Evolutionary conservation across 768 basidiomycete genomes (phyloP).

Genomic region (Peribolospora kevripleyi): DNA sequence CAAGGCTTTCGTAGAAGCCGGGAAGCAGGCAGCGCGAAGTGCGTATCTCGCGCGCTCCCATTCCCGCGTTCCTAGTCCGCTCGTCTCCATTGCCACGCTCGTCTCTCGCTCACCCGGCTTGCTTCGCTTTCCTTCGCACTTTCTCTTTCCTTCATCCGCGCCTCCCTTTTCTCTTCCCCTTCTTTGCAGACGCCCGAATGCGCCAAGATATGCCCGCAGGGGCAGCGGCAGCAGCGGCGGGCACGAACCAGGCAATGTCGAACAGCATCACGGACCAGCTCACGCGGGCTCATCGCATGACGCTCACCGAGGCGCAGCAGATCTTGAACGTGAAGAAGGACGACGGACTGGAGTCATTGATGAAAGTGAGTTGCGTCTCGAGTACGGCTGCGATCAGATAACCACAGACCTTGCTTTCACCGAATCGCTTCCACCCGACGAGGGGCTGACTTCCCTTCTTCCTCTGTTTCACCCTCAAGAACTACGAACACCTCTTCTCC

Average conservation of each 20-base stretch:
- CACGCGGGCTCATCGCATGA: conserved; percentile 71
- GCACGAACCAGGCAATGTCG: conserved; percentile 26
- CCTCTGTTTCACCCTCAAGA: conserved; percentile 25
- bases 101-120: neutral
- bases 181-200: conserved; percentile 48
- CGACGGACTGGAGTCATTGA: conserved; percentile 20
- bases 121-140: neutral
- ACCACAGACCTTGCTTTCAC: too few species aligned
- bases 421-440: too few species aligned
- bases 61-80: neutral
- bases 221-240: conserved; percentile 45
- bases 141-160: neutral
- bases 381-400: too few species aligned
- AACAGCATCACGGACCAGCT: conserved; percentile 58
- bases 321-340: conserved; percentile 61
- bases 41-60: conserved; percentile 16
- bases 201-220: conserved; percentile 46
- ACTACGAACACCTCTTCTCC: conserved; percentile 81
- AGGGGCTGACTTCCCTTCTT: too few species aligned
- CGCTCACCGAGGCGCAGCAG: conserved; percentile 75
- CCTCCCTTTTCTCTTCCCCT: neutral
- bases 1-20: conserved; percentile 73
- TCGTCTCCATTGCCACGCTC: neutral
- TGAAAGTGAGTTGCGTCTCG: too few species aligned
- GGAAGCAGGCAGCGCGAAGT: conserved; percentile 84